Base-by-base conservation (phyloP, 306 rosid genomes). In the Prinsepia uniflora region DNA sequence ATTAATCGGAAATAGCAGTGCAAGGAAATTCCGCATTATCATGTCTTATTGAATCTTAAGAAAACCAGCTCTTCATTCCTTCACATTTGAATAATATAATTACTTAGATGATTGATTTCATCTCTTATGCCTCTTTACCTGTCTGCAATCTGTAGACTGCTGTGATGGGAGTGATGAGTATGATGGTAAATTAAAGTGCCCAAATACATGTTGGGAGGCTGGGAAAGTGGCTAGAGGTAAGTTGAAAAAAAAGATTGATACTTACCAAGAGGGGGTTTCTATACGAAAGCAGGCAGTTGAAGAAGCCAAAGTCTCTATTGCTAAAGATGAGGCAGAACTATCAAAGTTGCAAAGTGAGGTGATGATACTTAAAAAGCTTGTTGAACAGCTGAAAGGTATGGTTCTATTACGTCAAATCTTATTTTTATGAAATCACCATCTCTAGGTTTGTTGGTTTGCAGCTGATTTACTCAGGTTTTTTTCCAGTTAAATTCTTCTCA, bases 151-250 rank as follows among this genome's bases (percentile, higher is more conserved):
- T 78, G 69, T 80, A 94, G 99, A 95, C 82, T 95, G 99, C 80
- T 95, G 99, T 78, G 99, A 95, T 81, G 99, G 99, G 79, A 83
- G 89, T 69, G 99, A 95, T 56, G 99, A 95, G 81, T 91, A 89
- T 76, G 89, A 87, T 45, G 84, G 86, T 72, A 79, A 80, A 78
- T 89, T 82, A 8, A 82, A 84, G 68, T 95, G 99, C 82, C 84
- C 88, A 79, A 95, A 89, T 82, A 87, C 91, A 40, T 95, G 99
- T 87, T 95, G 99, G 99, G 92, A 91, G 85, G 92, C 92, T 66
- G 97, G 99, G 76, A 89, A 86, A 87, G 92, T 77, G 76, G 96
- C 96, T 13, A 86, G 97, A 67, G 87, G 87, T 65, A 89, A 82
- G 81, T 83, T 95, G 74, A 81, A 73, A 62, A 91, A 67, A 75